These are phyloP conservation scores for Aureobasidium sp. DNA, from an alignment of 2,329 filamentous ascomycete species.

Conservation along the genomic window DNA sequence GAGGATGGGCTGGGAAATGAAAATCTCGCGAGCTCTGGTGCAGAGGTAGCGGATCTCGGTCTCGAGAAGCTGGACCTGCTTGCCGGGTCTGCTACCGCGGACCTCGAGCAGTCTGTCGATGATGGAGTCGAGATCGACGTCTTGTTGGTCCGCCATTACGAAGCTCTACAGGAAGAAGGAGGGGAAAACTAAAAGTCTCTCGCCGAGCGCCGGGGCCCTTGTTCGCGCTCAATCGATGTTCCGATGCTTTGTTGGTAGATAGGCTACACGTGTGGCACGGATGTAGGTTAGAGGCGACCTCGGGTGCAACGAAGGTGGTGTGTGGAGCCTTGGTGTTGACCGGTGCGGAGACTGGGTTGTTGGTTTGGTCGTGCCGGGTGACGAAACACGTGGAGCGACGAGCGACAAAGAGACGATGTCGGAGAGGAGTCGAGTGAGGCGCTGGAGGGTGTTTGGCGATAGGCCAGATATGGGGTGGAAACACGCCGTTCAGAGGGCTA, in stretches of 20 bases:
- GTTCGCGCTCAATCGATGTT: slow-evolving; percentile 10
- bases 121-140: slow-evolving; percentile 98
- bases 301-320: slow-evolving; percentile 5
- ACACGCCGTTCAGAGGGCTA: slow-evolving; percentile 2
- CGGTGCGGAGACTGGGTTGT: neutral
- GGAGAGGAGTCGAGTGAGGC: neutral
- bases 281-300: slow-evolving; percentile 3
- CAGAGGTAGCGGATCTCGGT: slow-evolving; percentile 94
- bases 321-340: neutral
- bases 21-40: slow-evolving; percentile 98
- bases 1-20: slow-evolving; percentile 97
- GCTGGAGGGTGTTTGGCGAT: neutral
- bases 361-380: neutral
- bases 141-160: slow-evolving; percentile 66
- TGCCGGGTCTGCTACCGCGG: slow-evolving; percentile 91
- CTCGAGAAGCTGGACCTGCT: slow-evolving; percentile 95
- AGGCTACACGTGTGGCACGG: slow-evolving; percentile 11
- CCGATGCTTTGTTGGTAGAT: neutral
- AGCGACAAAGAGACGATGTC: neutral
- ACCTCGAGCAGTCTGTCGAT: slow-evolving; percentile 97
- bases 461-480: neutral
- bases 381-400: neutral
- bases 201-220: slow-evolving; percentile 25
- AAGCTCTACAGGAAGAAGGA: neutral
- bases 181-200: slow-evolving; percentile 11